Percentiles rank a stretch among this genome's conserved stretches.
Evolutionary conservation across 805 yeast genomes (phyloP).

Genomic region (Wickerhamomyces alni): DNA sequence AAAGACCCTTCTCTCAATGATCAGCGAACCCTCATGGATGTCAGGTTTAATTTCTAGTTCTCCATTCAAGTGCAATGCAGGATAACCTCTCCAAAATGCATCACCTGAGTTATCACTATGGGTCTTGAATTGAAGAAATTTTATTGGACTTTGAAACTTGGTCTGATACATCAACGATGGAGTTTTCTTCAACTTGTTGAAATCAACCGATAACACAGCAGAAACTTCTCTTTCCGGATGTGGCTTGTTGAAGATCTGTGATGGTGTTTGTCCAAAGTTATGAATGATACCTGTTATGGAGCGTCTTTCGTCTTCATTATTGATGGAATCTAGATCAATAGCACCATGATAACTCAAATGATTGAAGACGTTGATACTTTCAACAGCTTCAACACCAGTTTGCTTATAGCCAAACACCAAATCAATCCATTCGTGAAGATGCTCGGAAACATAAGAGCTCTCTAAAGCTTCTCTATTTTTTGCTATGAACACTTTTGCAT

Average conservation of each 20-base stretch:
- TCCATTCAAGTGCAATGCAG: constrained; percentile 24
- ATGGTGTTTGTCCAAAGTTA: constrained; percentile 89
- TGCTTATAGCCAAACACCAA: constrained; percentile 79
- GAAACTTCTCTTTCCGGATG: constrained; percentile 48
- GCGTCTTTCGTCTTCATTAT: constrained; percentile 65
- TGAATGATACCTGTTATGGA: constrained; percentile 83
- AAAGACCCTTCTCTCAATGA: constrained; percentile 21
- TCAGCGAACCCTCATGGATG: constrained; percentile 15
- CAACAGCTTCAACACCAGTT: constrained; percentile 62
- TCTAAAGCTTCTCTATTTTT: constrained; percentile 82
- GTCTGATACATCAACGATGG: constrained; percentile 41
- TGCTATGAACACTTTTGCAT: constrained; percentile 65
- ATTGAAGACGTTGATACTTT: constrained; percentile 71
- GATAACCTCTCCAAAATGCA: constrained; percentile 46
- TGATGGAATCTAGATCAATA: constrained; percentile 64
- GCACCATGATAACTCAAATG: constrained; percentile 83
- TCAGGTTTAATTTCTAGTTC: constrained; percentile 21
- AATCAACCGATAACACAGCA: constrained; percentile 31
- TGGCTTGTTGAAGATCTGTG: constrained; percentile 60
- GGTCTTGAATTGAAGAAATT: constrained; percentile 38
- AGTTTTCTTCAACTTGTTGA: constrained; percentile 23
- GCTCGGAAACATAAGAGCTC: constrained; percentile 70
- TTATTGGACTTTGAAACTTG: constrained; percentile 33
- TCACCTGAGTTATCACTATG: constrained; percentile 27
- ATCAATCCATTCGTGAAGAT: constrained; percentile 82